A percentile compares a stretch with the other conserved stretches of the same genome.
Conservation (phyloP, 805 yeast species). For the Candida dendrica region DNA sequence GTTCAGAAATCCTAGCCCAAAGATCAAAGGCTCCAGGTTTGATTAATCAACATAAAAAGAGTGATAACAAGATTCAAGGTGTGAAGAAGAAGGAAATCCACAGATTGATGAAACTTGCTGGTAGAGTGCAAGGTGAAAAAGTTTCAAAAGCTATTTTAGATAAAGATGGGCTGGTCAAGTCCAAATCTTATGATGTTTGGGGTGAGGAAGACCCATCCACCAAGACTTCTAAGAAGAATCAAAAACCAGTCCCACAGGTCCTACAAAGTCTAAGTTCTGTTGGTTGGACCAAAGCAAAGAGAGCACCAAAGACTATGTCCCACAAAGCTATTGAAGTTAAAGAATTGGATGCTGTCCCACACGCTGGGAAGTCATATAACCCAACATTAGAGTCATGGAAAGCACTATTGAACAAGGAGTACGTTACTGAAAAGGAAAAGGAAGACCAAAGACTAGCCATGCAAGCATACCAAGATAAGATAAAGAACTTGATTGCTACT, state of each 20-base stretch:
- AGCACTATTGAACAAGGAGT: conserved; percentile 59
- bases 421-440: conserved; percentile 51
- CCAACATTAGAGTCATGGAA: conserved; percentile 86
- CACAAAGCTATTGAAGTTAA: conserved; percentile 47
- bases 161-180: conserved; percentile 54
- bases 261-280: conserved; percentile 31
- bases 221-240: conserved; percentile 15
- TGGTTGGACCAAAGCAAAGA: conserved; percentile 46
- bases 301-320: conserved; percentile 47
- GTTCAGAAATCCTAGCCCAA: conserved; percentile 49
- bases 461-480: conserved; percentile 55
- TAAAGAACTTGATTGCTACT: conserved; percentile 57
- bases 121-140: conserved; percentile 53
- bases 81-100: conserved; percentile 58
- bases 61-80: conserved; percentile 43
- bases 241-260: conserved; percentile 28
- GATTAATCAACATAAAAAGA: conserved; percentile 29
- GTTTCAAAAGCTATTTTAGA: conserved; percentile 46
- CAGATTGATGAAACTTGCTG: conserved; percentile 68
- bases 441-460: conserved; percentile 59
- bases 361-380: conserved; percentile 89
- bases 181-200: conserved; percentile 67
- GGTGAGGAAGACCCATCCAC: conserved; percentile 24
- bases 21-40: conserved; percentile 75
- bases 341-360: conserved; percentile 48